Conservation (phyloP, 345 rosid genomes). For the Lepidium africanum region DNA sequence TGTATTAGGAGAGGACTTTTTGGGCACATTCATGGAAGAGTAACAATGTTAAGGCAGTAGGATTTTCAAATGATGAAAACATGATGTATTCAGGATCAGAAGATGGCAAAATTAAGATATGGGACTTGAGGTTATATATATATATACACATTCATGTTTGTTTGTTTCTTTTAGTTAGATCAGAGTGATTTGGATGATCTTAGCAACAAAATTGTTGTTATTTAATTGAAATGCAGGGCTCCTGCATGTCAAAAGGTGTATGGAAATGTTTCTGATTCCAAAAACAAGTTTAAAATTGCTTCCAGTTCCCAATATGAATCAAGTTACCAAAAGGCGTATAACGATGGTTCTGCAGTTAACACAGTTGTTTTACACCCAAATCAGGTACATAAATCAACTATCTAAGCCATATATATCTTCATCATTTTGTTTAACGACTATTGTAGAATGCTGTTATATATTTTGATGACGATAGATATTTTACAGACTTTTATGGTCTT, state of each 20-base stretch:
- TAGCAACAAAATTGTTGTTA: not conserved
- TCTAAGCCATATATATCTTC: not conserved
- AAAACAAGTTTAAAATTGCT: too few relatives aligned
- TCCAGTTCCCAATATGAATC: too few relatives aligned
- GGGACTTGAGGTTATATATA: conserved; percentile 72
- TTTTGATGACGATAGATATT: too few relatives aligned
- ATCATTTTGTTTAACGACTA: too few relatives aligned
- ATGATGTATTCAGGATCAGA: conserved; percentile 98
- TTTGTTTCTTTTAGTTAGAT: not conserved
- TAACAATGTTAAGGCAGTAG: conserved; percentile 91
- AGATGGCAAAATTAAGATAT: conserved; percentile 87
- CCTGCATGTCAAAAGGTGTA: conserved; percentile 87
- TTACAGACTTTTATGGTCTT: too few relatives aligned
- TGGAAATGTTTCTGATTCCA: conserved; percentile 30
- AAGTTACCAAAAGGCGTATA: not conserved
- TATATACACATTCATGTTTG: not conserved
- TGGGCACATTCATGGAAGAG: conserved; percentile 52
- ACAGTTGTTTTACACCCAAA: conserved; percentile 93
- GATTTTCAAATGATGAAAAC: conserved; percentile 85
- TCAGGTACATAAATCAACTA: conserved; percentile 55
- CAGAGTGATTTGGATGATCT: not conserved
- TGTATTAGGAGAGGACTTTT: conserved; percentile 63
- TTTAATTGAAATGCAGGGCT: conserved; percentile 42
- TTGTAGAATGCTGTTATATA: too few relatives aligned
- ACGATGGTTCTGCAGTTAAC: conserved; percentile 63